phyloP scores from a whole-genome alignment of 2,329 filamentous ascomycete species.

The Sporothrix phasma region DNA sequence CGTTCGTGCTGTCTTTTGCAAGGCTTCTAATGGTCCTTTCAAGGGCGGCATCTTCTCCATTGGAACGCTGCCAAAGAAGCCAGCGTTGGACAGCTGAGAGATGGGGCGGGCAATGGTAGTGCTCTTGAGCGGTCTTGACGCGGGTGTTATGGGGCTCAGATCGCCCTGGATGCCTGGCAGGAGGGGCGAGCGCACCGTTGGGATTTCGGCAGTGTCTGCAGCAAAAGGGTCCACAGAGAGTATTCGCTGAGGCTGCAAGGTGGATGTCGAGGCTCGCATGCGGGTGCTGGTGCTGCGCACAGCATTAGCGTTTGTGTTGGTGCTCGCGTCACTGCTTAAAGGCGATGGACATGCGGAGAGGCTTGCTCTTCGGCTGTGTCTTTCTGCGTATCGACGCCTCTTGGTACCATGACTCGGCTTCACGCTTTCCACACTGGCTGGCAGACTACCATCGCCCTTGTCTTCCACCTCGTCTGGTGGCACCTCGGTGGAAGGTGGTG shows the following conservation, averaged over 20 bases:
- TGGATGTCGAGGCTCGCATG: constrained; percentile 24
- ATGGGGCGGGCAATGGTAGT: constrained; percentile 25
- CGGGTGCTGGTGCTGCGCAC: constrained; percentile 29
- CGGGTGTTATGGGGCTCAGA: constrained; percentile 10
- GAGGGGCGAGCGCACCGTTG: constrained; percentile 25
- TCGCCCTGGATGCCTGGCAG: constrained; percentile 18
- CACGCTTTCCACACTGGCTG: background rate
- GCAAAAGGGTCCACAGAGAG: constrained; percentile 27
- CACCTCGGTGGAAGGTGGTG: background rate
- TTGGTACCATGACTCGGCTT: background rate
- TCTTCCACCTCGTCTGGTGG: background rate
- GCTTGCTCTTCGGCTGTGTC: background rate
- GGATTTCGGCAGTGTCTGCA: constrained; percentile 26
- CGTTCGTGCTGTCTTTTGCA: constrained; percentile 17
- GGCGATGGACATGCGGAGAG: background rate
- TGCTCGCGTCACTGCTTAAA: background rate
- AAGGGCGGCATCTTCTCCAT: constrained; percentile 28
- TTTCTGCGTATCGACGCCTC: background rate
- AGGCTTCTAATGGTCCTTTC: constrained; percentile 19
- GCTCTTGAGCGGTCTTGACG: constrained; percentile 20
- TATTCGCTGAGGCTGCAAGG: constrained; percentile 25
- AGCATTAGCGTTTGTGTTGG: background rate
- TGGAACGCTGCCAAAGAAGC: constrained; percentile 26
- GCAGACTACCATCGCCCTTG: background rate
- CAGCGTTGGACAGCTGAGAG: constrained; percentile 27